Evolutionary conservation across 116 monocot species (phyloP), one percentile per base, ranked within the genome.

Genomic region (Trichopus zeylanicus): DNA sequence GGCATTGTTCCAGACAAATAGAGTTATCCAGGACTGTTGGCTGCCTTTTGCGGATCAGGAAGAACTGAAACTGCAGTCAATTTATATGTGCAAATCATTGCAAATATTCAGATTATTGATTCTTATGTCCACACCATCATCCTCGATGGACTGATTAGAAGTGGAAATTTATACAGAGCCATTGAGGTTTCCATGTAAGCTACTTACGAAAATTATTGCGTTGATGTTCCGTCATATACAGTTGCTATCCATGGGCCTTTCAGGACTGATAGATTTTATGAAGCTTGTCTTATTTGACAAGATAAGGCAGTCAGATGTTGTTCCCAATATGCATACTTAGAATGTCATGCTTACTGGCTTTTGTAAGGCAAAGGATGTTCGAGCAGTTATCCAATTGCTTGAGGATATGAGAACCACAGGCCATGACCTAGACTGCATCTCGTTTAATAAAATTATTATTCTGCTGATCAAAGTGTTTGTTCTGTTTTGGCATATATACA

Each of bases 271-370:
- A 68, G 70, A 61, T 58, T 56, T 37, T 56, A 65, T 21, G 80
- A 88, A 39, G 83, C 83, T 26, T 68, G 66, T 22, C 48, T 80
- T 80, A 39, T 76, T 80, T 77, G 55, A 74, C 11, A 58, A 77
- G 46, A 77, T 83, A 80, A 83, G 75, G 51, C 47, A 66, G 48
- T 28, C 48, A 26, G 78, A 75, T 63, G 31, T 72, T 13, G 31
- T 32, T 63, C 72, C 74, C 25, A 73, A 75, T 49, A 66, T 35
- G 19, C 68, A 31, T 47, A 78, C 75, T 16, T 87, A 87, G 53
- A 87, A 81, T 70, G 75, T 78, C 21, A 81, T 87, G 75, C 64
- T 87, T 55, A 31, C 46, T 63, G 87, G 78, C 47, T 54, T 76
- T 22, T 68, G 66, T 47, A 67, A 59, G 62, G n/a, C 67, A 7